Base-by-base conservation (phyloP, 169 alveolate genomes). In the Eimeria tenella region DNA sequence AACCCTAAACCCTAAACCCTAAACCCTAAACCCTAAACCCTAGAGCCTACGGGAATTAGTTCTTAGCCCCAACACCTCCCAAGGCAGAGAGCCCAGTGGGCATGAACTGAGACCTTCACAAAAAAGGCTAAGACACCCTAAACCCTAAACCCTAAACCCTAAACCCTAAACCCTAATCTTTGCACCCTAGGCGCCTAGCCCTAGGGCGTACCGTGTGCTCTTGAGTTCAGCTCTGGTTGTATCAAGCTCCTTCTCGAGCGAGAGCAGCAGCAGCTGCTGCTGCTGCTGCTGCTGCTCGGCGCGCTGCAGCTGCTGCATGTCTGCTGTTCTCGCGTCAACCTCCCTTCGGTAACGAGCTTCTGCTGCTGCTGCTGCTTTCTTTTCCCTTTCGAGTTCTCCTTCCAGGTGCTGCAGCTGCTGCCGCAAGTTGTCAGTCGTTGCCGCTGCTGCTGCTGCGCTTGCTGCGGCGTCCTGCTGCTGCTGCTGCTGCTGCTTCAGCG, bases 381-480 rank as follows among this genome's bases (percentile, higher is more conserved):
- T 75, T 25, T 75, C 65, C 10, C 86, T 75, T 31, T 75, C 86
- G 8, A 75, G 63, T 10, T 75, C 86, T 9, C 65, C 42, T 25
- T 75, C 65, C 13, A 75, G 63, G 52, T 75, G 77, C 77, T 68
- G 77, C 77, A 68, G 77, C 77, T 68, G 77, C 77, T 68, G 77
- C 77, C 77, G 77, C 86, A 75, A 52, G 25, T 19, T 75, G 86
- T 75, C 86, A 19, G 86, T 42, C 52, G 86, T 42, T 55, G 88
- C 88, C 50, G 88, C 88, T 79, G 88, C 88, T 50, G 88, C 88
- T 79, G 88, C 88, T 55, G 88, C 88, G 19, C 88, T 79, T 55
- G 88, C 88, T 53, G 88, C 88, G 0, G 88, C 88, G 71, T 79
- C 71, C 88, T 79, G 88, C 88, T 79, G 88, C 88, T 79, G 88